Evolutionary conservation across 805 yeast species (phyloP), one percentile per base, ranked within the genome.

Genomic region (Barnettozyma californica): DNA sequence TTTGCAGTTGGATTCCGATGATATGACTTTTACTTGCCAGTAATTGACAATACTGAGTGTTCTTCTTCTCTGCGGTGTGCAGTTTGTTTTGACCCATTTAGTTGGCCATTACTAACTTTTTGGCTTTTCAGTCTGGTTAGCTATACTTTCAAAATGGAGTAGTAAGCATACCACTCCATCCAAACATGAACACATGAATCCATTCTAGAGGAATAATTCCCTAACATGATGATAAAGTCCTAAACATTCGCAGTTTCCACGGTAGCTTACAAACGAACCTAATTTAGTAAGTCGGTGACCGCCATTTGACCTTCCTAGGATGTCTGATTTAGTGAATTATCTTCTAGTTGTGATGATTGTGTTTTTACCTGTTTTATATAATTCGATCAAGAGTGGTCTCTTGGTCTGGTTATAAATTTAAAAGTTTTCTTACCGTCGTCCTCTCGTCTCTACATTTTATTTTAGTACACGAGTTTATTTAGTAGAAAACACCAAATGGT

Each of bases 201-300:
- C 13, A 35, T 21, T 9, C 11, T 16, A 35, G 38, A 35, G 38
- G 43, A n/a, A n/a, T 4, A 13, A 16, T 41, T 42, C 26, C 26
- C 43, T 46, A 68, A 80, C 63, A 73, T 84, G 94, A 85, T 84
- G 91, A 84, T 80, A 74, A 73, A 70, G 69, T 82, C 83, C 74
- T 74, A 70, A 77, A 83, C 94, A 84, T 84, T 85, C 94, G 92
- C 94, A 85, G 94, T 85, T 84, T 85, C 91, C 92, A 80, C 94
- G 94, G 91, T 84, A 85, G 87, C 80, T 75, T 80, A 82, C 90
- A 77, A 70, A 71, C 71, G 89, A 84, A 83, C 91, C 91, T 86
- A 84, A 75, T 83, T 78, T 68, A 84, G 80, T 49, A 76, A 74
- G 79, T 69, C 89, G 72, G 90, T 85, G 91, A 84, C 91, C 92